A percentile compares a stretch with the other conserved stretches of the same genome.
Conservation (phyloP, 2,329 filamentous ascomycete species). For the Sclerotinia trifoliorum region DNA sequence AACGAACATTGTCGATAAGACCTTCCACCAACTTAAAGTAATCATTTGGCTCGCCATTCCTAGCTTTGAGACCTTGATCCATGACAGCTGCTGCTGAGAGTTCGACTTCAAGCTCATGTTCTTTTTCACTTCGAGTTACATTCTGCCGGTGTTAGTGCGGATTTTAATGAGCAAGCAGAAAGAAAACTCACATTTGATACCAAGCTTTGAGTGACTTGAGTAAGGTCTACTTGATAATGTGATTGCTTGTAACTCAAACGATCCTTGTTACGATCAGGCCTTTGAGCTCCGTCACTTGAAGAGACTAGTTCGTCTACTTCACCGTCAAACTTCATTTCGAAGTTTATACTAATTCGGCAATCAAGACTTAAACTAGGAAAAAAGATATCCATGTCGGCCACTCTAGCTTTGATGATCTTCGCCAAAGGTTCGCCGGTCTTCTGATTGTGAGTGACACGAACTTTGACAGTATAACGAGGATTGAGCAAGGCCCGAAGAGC, state of each 20-base stretch:
- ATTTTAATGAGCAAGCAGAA: no score
- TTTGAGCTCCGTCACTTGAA: conserved; percentile 41
- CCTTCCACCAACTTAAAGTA: conserved; percentile 70
- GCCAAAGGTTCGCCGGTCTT: conserved; percentile 67
- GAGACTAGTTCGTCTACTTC: conserved; percentile 54
- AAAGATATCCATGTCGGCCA: conserved; percentile 84
- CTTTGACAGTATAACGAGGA: conserved; percentile 56
- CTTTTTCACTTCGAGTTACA: conserved; percentile 50
- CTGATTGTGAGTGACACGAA: conserved; percentile 76
- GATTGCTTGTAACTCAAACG: conserved; percentile 87
- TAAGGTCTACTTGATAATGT: conserved; percentile 87
- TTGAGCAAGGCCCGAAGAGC: conserved; percentile 62
- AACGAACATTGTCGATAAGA: conserved; percentile 64
- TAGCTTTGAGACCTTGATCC: conserved; percentile 61
- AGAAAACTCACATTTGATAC: conserved; percentile 37
- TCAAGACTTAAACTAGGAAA: conserved; percentile 77
- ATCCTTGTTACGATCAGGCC: conserved; percentile 75
- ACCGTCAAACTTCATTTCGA: conserved; percentile 86
- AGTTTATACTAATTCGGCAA: conserved; percentile 89
- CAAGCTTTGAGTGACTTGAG: conserved; percentile 85
- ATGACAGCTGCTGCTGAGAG: conserved; percentile 62
- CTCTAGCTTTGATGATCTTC: conserved; percentile 88
- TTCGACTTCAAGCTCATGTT: conserved; percentile 81
- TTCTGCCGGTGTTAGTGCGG: conserved; percentile 27
- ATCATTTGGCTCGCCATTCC: conserved; percentile 51